A percentile compares a stretch with the other conserved stretches of the same genome.
Conservation (phyloP, 2,329 filamentous ascomycete species). For the Diaporthe ampelina region DNA sequence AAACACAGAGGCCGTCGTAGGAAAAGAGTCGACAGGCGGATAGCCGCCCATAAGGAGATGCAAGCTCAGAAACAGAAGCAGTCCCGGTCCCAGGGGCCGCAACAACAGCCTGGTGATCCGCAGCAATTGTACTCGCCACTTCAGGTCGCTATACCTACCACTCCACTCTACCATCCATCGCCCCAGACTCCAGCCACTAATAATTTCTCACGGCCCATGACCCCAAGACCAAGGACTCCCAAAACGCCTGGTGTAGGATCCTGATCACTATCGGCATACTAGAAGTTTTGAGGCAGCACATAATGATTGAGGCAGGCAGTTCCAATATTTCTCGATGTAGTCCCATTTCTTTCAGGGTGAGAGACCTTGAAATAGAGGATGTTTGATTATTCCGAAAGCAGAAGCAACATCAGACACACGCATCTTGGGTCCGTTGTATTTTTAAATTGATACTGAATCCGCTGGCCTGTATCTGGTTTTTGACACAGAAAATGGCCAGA, state of each 20-base stretch:
- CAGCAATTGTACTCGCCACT: slow-evolving; percentile 2
- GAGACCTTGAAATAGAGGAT: no score
- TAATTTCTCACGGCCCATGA: slow-evolving; percentile 18
- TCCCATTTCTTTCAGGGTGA: no score
- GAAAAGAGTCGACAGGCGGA: slow-evolving; percentile 9
- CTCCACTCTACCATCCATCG: background rate
- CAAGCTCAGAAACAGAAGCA: slow-evolving; percentile 13
- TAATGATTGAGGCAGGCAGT: background rate
- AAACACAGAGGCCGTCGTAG: background rate
- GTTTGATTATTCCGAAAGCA: background rate
- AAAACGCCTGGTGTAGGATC: background rate
- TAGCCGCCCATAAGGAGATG: background rate
- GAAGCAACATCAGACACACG: background rate
- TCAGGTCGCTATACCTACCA: background rate
- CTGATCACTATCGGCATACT: background rate
- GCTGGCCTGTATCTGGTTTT: background rate
- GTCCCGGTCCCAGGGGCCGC: background rate
- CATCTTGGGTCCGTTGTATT: background rate
- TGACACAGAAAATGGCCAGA: background rate
- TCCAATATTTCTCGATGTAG: background rate
- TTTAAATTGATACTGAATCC: background rate
- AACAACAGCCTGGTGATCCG: background rate
- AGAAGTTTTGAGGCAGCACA: background rate
- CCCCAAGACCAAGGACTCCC: background rate
- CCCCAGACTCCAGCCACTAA: slow-evolving; percentile 18